Base-by-base conservation (phyloP, 2,329 filamentous ascomycete species). In the Thermomyces lanuginosus region DNA sequence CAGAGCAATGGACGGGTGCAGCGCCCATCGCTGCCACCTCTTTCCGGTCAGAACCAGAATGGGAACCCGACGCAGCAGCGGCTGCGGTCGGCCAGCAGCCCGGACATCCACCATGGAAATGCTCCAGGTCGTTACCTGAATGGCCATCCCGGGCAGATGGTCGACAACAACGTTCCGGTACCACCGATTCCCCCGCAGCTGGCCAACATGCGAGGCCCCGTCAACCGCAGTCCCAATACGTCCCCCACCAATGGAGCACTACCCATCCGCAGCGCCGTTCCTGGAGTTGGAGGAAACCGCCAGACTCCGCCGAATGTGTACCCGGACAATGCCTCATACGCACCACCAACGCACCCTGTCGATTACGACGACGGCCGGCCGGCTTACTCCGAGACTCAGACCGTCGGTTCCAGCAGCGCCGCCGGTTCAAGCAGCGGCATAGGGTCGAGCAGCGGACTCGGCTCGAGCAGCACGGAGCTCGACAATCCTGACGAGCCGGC, bases 71-170 rank as follows among this genome's bases (percentile, higher is more conserved):
- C 47, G 36, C 51, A 74, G 36, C 74, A 81, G 47, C 69, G 83
- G 38, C 76, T 80, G 56, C 71, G 89, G 37, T 92, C 84, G 19
- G 91, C 91, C 44, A 95, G 86, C 56, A 93, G 84, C 36, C 86
- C 89, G 5, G 84, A 95, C 49, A 92, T 92, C 41, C 81, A 91
- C 28, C 68, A 73, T 28, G 64, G 67, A 36, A 12, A 25, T 25
- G 8, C 30, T 16, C 43, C 49, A 8, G 51, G 55, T 32, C 58
- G 58, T 25, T 58, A 58, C 34, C 49, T 45, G 63, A 72, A 36
- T 61, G 70, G 45, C 51, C 36, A 67, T 69, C 51, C 62, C 53
- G 48, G 65, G 59, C 48, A 61, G 53, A 53, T 60, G 49, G 48
- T 55, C 16, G 59, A 63, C 34, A 58, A 60, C 35, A 58, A 60